phyloP scores from a whole-genome alignment of 2,329 filamentous ascomycete genomes.

The Ascochyta pisi region DNA sequence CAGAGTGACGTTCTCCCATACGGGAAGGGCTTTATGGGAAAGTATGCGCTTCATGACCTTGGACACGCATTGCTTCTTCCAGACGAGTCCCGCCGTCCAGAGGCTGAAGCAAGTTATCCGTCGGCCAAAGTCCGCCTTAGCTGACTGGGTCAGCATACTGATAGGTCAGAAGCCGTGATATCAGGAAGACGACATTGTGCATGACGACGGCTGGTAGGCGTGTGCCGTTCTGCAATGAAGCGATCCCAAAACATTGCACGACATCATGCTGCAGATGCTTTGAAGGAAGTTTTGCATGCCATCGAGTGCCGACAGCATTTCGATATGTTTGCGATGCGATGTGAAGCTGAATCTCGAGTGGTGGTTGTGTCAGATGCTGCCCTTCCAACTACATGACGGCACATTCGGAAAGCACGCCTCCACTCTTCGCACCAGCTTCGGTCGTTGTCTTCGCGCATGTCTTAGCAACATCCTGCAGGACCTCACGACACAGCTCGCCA shows the following conservation, averaged over 20 bases:
- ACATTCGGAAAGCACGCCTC: slow-evolving; percentile 40
- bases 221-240: background rate
- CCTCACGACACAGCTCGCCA: slow-evolving; percentile 65
- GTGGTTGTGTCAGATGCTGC: background rate
- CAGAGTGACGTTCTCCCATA: background rate
- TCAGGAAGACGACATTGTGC: background rate
- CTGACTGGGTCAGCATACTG: slow-evolving; percentile 8
- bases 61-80: slow-evolving; percentile 14
- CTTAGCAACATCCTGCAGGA: slow-evolving; percentile 66
- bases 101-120: slow-evolving; percentile 23
- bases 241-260: background rate
- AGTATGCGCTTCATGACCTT: slow-evolving; percentile 8
- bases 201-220: background rate
- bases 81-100: slow-evolving; percentile 16
- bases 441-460: slow-evolving; percentile 66
- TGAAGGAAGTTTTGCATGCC: no score
- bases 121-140: slow-evolving; percentile 5
- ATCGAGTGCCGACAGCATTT: background rate
- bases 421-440: slow-evolving; percentile 58
- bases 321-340: background rate
- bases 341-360: background rate
- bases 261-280: background rate
- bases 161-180: background rate
- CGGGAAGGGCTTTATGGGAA: slow-evolving; percentile 1
- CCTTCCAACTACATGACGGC: slow-evolving; percentile 20